These are phyloP conservation scores for Rosa chinensis DNA, from an alignment of 306 rosid genomes.

Conservation along the genomic window DNA sequence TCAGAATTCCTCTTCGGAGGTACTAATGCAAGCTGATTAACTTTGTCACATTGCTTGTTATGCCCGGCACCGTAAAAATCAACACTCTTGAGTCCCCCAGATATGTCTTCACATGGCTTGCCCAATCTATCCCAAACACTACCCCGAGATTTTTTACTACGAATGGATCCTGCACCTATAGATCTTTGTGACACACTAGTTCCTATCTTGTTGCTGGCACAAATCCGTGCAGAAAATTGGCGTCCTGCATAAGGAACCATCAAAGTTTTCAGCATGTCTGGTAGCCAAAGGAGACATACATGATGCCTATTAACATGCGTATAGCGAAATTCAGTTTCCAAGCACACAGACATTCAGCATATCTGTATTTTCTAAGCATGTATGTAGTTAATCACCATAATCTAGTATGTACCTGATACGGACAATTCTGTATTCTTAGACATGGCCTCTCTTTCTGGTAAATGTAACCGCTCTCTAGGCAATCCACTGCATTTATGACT, in stretches of 20 bases:
- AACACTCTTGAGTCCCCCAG: background rate
- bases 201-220: constrained; percentile 7
- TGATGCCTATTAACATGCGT: background rate
- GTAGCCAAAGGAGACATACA: background rate
- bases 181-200: constrained; percentile 2
- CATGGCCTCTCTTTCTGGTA: constrained; percentile 9
- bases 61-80: constrained; percentile 2
- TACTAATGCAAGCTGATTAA: background rate
- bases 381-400: background rate
- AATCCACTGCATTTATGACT: background rate
- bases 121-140: constrained; percentile 38
- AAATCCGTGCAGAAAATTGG: background rate
- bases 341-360: background rate
- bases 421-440: background rate
- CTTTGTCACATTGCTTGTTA: background rate
- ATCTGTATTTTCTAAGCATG: background rate
- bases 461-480: constrained; percentile 14
- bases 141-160: constrained; percentile 1
- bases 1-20: constrained; percentile 7
- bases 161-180: background rate
- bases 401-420: constrained; percentile 11
- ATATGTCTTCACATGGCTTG: constrained; percentile 23
- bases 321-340: background rate
- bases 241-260: constrained; percentile 18
- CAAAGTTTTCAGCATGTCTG: background rate